Evolutionary conservation across 116 monocot species (phyloP), one percentile per base, ranked within the genome.

Genomic region (Papilionanthe hybrid): DNA sequence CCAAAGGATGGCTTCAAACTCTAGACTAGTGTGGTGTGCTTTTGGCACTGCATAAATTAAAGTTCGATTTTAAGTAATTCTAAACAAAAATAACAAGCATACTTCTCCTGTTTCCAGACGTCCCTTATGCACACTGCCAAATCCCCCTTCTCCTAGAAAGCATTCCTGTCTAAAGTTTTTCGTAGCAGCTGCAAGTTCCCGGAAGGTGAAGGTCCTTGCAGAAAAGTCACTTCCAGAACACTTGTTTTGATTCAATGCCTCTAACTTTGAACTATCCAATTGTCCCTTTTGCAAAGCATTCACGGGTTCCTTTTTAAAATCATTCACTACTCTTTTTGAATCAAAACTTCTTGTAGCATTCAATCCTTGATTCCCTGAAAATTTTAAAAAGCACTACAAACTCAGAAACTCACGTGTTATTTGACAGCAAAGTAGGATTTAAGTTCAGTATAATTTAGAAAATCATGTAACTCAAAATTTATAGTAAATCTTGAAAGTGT

Each of bases 101-200:
- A 91, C 93, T 85, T 93, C 89, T 18, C 87, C 88, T 37, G 79
- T 89, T 77, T 91, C 91, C 79, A 93, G 82, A 8, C 67, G 83
- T 22, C 93, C 93, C 84, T 90, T 93, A 73, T 93, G 87, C 2
- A 93, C 91, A 55, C 88, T 89, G 65, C 93, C 93, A 85, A 93
- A 93, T 71, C 93, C 93, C n/a, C 93, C 91, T 84, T 93, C 89
- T 18, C 93, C 93, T 77, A 93, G 72, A 72, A 91, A 83, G 72
- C 81, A 93, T 65, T 93, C 93, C 77, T 84, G 84, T 58, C 86
- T 82, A 55, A 93, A 93, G 74, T 91, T 93, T 72, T 86, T 93
- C 9, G 93, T 93, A 9, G 88, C 89, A 5, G 85, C 81, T 42
- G 93, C 91, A 77, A 93, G 91, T 78, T 91, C 89, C 25, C 87